Base-by-base conservation (phyloP, 2,329 filamentous ascomycete genomes). In the Penicillium concentricum region DNA sequence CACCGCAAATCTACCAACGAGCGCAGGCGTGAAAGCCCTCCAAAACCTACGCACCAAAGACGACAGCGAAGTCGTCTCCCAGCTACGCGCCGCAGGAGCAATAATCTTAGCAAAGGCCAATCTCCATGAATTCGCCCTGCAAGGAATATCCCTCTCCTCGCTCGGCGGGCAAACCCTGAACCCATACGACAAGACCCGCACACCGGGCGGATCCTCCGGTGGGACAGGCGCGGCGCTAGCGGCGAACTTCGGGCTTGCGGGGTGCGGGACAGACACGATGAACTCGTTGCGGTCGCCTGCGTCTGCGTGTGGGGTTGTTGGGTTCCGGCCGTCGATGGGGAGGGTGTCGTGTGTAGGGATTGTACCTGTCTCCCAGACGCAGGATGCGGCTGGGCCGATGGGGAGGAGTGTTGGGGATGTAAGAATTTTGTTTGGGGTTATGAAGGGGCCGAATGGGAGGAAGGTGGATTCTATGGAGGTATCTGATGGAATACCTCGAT, bases 131-230 rank as follows among this genome's bases (percentile, higher is more conserved):
- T 75, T 88, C 49, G 85, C 86, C 0, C 73, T 88, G 0, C 85
- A 88, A 64, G 86, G 86, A 0, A 74, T 87, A 38, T 82, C 80
- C 1, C 84, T 86, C 1, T 87, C 84, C 0, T 87, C 83, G 0
- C 67, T 86, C 0, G 85, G 84, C 13, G 86, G 86, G 0, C 86
- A 89, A 69, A 87, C 85, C 0, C 68, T 83, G 58, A 88, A 88
- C 67, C 85, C 86, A 0, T 90, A 91, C 61, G 86, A 90, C 67
- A 69, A 75, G 2, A 79, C 78, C 0, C 81, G 88, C n/a, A 88
- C 86, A 0, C 85, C 86, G 0, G 86, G 86, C 4, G 86, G 86
- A 1, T 85, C 82, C 43, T 86, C 83, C 30, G 85, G 85, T 12
- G 86, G 86, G 0, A 85, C 83, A 0, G 85, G 83, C 0, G 84